Evolutionary conservation across 2,329 filamentous ascomycete genomes (phyloP).

Genomic region (Claviceps citrina): DNA sequence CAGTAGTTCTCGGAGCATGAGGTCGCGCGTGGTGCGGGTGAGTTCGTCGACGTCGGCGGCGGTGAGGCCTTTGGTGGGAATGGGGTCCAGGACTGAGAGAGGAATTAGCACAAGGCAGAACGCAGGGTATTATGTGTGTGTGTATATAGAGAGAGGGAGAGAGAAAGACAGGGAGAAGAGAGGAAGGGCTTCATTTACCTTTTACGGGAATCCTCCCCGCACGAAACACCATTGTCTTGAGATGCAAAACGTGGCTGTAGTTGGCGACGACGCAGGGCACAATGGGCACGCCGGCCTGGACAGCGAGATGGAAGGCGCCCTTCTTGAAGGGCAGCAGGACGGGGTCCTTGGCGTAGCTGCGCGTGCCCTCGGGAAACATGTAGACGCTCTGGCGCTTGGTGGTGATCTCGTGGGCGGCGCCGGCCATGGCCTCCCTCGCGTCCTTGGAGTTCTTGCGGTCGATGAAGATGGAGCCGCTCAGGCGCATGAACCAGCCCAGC

Average conservation of each 20-base stretch:
- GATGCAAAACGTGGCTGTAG: conserved; percentile 57
- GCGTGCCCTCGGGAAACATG: conserved; percentile 85
- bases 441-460: conserved; percentile 74
- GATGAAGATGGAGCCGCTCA: conserved; percentile 88
- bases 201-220: conserved; percentile 59
- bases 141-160: too few relatives aligned
- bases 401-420: conserved; percentile 68
- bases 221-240: conserved; percentile 49
- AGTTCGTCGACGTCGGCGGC: conserved; percentile 64
- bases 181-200: conserved; percentile 40
- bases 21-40: conserved; percentile 48
- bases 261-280: conserved; percentile 73
- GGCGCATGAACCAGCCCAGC: conserved; percentile 84
- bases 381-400: conserved; percentile 59
- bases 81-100: conserved; percentile 56
- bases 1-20: conserved; percentile 57
- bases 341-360: conserved; percentile 73
- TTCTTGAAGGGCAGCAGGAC: conserved; percentile 93
- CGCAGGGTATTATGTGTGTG: too few relatives aligned
- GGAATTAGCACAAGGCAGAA: not conserved
- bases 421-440: conserved; percentile 70
- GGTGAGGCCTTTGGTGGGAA: conserved; percentile 58
- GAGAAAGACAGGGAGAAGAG: not conserved
- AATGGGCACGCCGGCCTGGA: conserved; percentile 86
- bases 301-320: conserved; percentile 88